phyloP scores from a whole-genome alignment of 805 yeast genomes.

The Diddensiella santjacobensis region DNA sequence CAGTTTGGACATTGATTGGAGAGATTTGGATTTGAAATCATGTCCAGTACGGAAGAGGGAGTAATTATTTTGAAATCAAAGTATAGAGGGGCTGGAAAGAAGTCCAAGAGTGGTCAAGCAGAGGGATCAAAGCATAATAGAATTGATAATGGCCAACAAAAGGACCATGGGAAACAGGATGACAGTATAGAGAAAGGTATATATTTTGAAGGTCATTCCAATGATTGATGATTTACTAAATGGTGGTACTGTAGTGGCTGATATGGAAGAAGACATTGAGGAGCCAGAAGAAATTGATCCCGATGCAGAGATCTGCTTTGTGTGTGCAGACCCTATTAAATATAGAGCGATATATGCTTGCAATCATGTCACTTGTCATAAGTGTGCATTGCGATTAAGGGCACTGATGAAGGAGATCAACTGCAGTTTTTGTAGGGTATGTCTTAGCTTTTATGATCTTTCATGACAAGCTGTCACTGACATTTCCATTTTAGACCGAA shows the following conservation, averaged over 20 bases:
- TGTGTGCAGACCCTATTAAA: constrained; percentile 74
- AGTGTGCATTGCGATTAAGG: constrained; percentile 77
- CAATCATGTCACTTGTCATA: constrained; percentile 78
- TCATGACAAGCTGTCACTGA: too few relatives aligned
- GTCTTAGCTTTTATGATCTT: too few relatives aligned
- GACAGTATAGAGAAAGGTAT: too few relatives aligned
- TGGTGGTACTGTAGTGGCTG: not conserved
- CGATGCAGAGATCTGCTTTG: constrained; percentile 54
- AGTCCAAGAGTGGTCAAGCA: too few relatives aligned
- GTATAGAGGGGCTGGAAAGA: not conserved
- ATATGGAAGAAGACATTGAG: constrained; percentile 1
- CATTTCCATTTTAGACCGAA: constrained; percentile 47
- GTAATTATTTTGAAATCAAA: not conserved
- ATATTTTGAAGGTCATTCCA: too few relatives aligned
- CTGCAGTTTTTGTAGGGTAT: constrained; percentile 78
- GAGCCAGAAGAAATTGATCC: constrained; percentile 1
- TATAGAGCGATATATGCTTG: constrained; percentile 75
- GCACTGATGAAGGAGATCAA: constrained; percentile 67
- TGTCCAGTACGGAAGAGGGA: constrained; percentile 8
- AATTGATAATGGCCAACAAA: too few relatives aligned
- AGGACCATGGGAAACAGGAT: too few relatives aligned
- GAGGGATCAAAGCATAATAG: too few relatives aligned
- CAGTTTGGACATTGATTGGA: too few relatives aligned
- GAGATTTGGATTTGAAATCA: too few relatives aligned
- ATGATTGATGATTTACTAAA: too few relatives aligned